Base-by-base conservation (phyloP, 2,329 filamentous ascomycete genomes). In the Aspergillus intermedius region DNA sequence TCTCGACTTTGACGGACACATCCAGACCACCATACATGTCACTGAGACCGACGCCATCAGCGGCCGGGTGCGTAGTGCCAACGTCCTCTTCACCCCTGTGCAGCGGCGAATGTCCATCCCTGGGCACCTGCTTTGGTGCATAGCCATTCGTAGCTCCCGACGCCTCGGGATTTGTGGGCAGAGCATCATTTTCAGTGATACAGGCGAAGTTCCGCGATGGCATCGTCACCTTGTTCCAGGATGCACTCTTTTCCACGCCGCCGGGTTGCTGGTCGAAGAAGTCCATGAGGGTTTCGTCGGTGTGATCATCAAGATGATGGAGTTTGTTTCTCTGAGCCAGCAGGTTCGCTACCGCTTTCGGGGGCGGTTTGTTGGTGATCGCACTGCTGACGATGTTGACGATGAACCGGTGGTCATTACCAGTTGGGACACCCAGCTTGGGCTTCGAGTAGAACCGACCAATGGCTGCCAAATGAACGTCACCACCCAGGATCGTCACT, bases 141-240 rank as follows among this genome's bases (percentile, higher is more conserved):
- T 60, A 45, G n/a, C 57, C 63, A 40, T 52, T 61, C 34, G 49
- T 53, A n/a, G 50, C 43, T 12, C 30, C 41, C 9, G 46, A 22
- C n/a, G 34, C 41, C 22, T 56, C 47, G 19, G 59, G 64, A 45
- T 60, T 68, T 21, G 54, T 45, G 7, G 46, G 37, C 5, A 62
- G 58, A 6, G 58, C 45, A 28, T 65, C 61, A 35, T 72, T 68
- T 58, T 84, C 80, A 41, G 76, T 76, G 64, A 84, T 79, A 62
- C 80, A 80, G 49, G 81, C 81, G 61, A 80, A 84, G 65, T 85
- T 84, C 47, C 82, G 74, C 45, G 77, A 80, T 1, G 82, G 81
- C 82, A 96, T 96, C 9, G 91, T 96, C 53, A 88, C 87, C 54
- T 88, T 80, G 69, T 96, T 96, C 63, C 79, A 85, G 40, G 74